A percentile compares a stretch with the other conserved stretches of the same genome.
phyloP scores from a whole-genome alignment of 495 filamentous ascomycete genomes.

The Xylaria acuta region DNA sequence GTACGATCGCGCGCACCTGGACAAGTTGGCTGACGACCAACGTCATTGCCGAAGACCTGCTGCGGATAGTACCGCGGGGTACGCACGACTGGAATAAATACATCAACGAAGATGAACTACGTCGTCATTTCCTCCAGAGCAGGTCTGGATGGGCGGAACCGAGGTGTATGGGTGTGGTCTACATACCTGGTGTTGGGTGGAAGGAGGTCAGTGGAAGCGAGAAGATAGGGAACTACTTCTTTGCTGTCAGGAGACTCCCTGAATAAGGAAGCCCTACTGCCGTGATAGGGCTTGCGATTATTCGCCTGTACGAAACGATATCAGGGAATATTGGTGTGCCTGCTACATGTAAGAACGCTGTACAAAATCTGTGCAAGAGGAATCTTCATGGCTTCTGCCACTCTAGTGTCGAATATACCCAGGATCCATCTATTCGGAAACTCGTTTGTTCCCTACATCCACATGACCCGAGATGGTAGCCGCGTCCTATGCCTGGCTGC shows the following conservation, averaged over 20 bases:
- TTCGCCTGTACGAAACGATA: not conserved
- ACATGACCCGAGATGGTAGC: not conserved
- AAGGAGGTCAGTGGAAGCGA: slow-evolving; percentile 82
- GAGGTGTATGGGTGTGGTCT: slow-evolving; percentile 81
- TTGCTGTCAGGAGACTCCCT: slow-evolving; percentile 70
- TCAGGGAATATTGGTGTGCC: not conserved
- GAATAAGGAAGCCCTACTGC: slow-evolving; percentile 11
- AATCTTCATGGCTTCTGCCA: not conserved
- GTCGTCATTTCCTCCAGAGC: slow-evolving; percentile 59
- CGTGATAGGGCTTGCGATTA: not conserved
- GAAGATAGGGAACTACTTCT: slow-evolving; percentile 95
- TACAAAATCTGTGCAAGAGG: not conserved
- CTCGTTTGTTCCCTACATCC: not conserved
- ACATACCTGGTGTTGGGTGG: slow-evolving; percentile 92
- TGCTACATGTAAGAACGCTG: slow-evolving; percentile 3
- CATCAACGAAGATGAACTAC: slow-evolving; percentile 83
- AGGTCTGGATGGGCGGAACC: slow-evolving; percentile 59
- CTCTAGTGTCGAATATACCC: slow-evolving; percentile 8
- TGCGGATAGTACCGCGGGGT: slow-evolving; percentile 85
- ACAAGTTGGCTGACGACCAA: slow-evolving; percentile 91
- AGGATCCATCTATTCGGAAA: not conserved
- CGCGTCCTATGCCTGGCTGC: not conserved
- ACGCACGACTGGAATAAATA: slow-evolving; percentile 98
- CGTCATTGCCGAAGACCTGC: slow-evolving; percentile 85
- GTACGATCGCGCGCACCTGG: slow-evolving; percentile 88